A percentile compares a stretch with the other conserved stretches of the same genome.
Evolutionary conservation across 176 grass and related monocot genomes (phyloP).

Genomic region (Themeda triandra): DNA sequence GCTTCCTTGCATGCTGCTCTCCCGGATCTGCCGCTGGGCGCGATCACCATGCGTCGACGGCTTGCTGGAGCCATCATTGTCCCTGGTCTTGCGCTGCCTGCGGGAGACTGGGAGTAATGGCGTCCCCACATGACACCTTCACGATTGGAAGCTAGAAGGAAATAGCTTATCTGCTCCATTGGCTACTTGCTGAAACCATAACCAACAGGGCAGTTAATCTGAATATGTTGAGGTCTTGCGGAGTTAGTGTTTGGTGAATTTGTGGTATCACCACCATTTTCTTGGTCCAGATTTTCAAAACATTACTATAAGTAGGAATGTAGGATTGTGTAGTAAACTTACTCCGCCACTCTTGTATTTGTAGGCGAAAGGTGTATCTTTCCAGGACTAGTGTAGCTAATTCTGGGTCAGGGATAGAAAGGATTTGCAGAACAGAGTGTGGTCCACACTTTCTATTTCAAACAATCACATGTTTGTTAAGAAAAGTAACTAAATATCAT

Average conservation of each 20-base stretch:
- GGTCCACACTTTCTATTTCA: background rate
- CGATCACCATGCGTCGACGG: too few relatives aligned
- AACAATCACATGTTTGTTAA: background rate
- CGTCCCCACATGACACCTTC: too few relatives aligned
- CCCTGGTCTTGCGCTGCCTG: too few relatives aligned
- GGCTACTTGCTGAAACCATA: background rate
- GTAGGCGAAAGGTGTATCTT: background rate
- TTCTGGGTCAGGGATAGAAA: background rate
- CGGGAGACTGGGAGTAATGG: too few relatives aligned
- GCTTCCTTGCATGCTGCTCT: too few relatives aligned
- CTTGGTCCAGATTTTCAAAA: background rate
- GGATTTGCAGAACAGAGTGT: background rate
- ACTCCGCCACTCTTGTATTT: background rate
- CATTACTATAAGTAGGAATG: background rate
- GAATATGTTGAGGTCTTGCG: background rate
- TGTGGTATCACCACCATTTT: background rate
- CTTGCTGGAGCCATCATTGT: too few relatives aligned
- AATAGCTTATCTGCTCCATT: background rate
- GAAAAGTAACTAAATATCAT: background rate
- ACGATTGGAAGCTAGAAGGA: background rate
- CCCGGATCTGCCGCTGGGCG: too few relatives aligned
- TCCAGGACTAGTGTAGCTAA: background rate
- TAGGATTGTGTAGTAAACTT: background rate
- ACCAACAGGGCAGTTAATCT: background rate
- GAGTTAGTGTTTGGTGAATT: background rate